phyloP scores from a whole-genome alignment of 495 filamentous ascomycete genomes.

The Aspergillus diversus region DNA sequence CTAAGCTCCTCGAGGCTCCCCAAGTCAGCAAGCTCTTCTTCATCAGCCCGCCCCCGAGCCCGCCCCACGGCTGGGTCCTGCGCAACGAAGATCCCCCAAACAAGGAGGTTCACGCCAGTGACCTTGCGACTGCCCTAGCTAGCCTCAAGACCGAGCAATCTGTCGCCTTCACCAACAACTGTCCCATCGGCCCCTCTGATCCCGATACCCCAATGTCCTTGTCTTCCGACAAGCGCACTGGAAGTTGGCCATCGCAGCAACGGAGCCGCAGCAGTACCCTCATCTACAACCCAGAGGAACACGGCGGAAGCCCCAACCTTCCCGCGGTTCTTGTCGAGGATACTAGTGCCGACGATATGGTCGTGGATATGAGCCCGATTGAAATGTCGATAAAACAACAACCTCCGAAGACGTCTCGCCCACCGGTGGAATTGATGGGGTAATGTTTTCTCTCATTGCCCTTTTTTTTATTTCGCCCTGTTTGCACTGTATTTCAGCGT shows the following conservation, averaged over 20 bases:
- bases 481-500: conserved; percentile 2
- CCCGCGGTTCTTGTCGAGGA: conserved; percentile 93
- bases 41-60: conserved; percentile 89
- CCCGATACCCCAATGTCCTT: conserved; percentile 43
- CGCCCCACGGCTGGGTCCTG: conserved; percentile 93
- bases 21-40: conserved; percentile 93
- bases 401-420: conserved; percentile 75
- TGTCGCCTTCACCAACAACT: conserved; percentile 12
- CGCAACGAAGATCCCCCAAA: conserved; percentile 90
- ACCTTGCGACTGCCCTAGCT: conserved; percentile 79
- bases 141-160: conserved; percentile 57
- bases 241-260: conserved; percentile 46
- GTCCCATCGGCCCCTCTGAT: conserved; percentile 20
- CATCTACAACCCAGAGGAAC: conserved; percentile 75
- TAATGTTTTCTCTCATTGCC: conserved; percentile 24
- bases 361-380: conserved; percentile 47
- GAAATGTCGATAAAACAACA: conserved; percentile 56
- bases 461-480: conserved; percentile 14
- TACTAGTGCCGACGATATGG: conserved; percentile 61
- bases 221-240: conserved; percentile 42
- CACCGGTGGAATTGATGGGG: conserved; percentile 90
- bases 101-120: conserved; percentile 88
- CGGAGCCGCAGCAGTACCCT: conserved; percentile 67
- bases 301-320: conserved; percentile 74
- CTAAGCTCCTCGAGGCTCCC: conserved; percentile 74